Base-by-base conservation (phyloP, 306 rosid species). In the Benincasa hispida region DNA sequence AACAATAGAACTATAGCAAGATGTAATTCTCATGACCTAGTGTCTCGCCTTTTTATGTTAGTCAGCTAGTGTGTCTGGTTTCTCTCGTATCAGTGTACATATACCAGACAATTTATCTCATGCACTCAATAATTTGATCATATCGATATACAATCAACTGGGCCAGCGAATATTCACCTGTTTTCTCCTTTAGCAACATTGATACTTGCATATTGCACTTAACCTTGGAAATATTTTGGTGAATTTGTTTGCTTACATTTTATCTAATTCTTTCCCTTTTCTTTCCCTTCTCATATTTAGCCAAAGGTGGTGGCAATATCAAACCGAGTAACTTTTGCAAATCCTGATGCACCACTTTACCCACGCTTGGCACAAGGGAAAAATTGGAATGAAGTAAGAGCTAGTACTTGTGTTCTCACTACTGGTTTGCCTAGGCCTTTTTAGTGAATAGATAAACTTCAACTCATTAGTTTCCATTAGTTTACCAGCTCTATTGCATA, bases 291-390 rank as follows among this genome's bases (percentile, higher is more conserved):
- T 55, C 50, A 80, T 25, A 74, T 53, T 82, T 76, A 94, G 98
- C 98, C 98, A 75, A 91, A 84, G 87, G 79, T 94, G 76, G 88
- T 94, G 78, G 88, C 91, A 17, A 81, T 90, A 53, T 91, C 97
- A 5, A 85, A 85, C 67, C 81, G 45, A 75, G 85, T 91, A 74
- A 77, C 89, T 69, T 94, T 94, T 73, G 41, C 79, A 66, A 90
- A 90, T 87, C 98, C 98, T 17, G 87, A 90, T 55, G 93, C 97
- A 79, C 98, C 98, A 5, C 88, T 88, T 68, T 94, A 91, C 85
- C 96, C 98, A 74, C 93, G 97, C 72, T 80, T 91, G 79, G 98
- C 98, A 58, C 98, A 85, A 83, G 98, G 97, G 61, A 94, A 89
- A 87, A 27, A 81, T 30, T 94, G 98, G 97, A 83, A 91, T 78